These are phyloP conservation scores for Mortierella sp. DNA, from an alignment of 371 early-diverging fungal genomes.

Conservation along the genomic window DNA sequence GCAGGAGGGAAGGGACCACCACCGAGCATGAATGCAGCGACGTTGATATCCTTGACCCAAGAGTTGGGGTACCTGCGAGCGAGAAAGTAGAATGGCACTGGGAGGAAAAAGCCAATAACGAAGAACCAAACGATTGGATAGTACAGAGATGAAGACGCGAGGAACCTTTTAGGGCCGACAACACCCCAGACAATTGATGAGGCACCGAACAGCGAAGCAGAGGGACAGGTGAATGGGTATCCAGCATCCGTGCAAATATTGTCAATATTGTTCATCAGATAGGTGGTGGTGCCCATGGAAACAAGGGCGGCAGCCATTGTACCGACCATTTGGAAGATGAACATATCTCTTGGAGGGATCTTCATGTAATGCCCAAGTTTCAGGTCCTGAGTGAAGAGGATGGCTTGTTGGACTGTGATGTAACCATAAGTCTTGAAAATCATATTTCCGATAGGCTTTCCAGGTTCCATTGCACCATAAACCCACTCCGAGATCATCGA, in stretches of 20 bases:
- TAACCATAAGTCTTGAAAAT: conserved; percentile 68
- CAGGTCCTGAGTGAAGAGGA: conserved; percentile 63
- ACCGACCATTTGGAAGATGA: conserved; percentile 71
- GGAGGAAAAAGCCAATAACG: conserved; percentile 69
- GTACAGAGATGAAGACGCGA: conserved; percentile 74
- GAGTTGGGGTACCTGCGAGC: conserved; percentile 59
- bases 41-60: conserved; percentile 58
- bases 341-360: conserved; percentile 80
- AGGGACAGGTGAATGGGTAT: conserved; percentile 56
- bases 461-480: conserved; percentile 73
- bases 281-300: conserved; percentile 59
- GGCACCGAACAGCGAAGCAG: conserved; percentile 58
- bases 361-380: conserved; percentile 78
- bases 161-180: conserved; percentile 80
- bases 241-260: conserved; percentile 49
- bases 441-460: conserved; percentile 62
- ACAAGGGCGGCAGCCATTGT: conserved; percentile 64
- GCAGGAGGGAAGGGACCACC: conserved; percentile 61
- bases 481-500: conserved; percentile 81
- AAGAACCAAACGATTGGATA: conserved; percentile 70
- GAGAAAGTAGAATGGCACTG: conserved; percentile 67
- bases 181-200: conserved; percentile 73
- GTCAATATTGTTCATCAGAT: conserved; percentile 40
- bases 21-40: conserved; percentile 65
- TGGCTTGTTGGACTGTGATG: conserved; percentile 68